Percentiles rank a stretch among this genome's conserved stretches.
Evolutionary conservation across 1,139 yeast genomes (phyloP).

Genomic region (Geotrichum macrosporum): DNA sequence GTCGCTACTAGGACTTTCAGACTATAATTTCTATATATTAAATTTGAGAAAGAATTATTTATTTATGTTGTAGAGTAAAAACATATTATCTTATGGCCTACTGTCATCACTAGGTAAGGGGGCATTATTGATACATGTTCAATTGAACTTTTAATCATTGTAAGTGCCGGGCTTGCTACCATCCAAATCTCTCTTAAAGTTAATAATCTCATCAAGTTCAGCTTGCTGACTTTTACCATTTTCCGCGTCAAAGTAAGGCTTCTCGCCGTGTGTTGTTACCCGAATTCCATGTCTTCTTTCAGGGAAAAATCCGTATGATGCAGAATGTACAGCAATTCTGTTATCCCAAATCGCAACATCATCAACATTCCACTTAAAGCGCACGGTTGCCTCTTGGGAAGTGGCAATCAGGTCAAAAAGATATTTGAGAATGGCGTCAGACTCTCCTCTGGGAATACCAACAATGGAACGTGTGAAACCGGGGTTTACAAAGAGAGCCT

Average conservation of each 20-base stretch:
- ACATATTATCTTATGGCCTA: no score
- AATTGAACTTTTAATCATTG: constrained; percentile 34
- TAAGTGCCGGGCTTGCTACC: constrained; percentile 33
- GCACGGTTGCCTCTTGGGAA: constrained; percentile 51
- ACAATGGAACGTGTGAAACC: constrained; percentile 60
- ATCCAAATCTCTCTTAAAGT: constrained; percentile 27
- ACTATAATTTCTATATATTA: no score
- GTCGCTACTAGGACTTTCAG: no score
- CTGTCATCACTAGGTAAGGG: no score
- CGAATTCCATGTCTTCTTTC: constrained; percentile 62
- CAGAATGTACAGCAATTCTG: constrained; percentile 60
- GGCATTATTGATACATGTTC: no score
- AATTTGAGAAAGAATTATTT: no score
- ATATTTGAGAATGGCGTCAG: constrained; percentile 52
- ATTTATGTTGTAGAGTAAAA: no score
- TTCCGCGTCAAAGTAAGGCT: constrained; percentile 31
- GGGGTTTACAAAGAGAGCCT: constrained; percentile 54
- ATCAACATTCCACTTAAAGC: constrained; percentile 55
- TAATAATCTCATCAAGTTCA: constrained; percentile 26
- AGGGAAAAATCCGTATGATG: constrained; percentile 42
- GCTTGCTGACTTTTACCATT: constrained; percentile 33
- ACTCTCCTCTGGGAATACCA: constrained; percentile 63
- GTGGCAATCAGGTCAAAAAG: constrained; percentile 51
- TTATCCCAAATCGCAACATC: constrained; percentile 75
- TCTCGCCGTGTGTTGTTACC: constrained; percentile 60